Conservation (phyloP, 495 filamentous ascomycete genomes). For the Aspergillus egyptiacus region DNA sequence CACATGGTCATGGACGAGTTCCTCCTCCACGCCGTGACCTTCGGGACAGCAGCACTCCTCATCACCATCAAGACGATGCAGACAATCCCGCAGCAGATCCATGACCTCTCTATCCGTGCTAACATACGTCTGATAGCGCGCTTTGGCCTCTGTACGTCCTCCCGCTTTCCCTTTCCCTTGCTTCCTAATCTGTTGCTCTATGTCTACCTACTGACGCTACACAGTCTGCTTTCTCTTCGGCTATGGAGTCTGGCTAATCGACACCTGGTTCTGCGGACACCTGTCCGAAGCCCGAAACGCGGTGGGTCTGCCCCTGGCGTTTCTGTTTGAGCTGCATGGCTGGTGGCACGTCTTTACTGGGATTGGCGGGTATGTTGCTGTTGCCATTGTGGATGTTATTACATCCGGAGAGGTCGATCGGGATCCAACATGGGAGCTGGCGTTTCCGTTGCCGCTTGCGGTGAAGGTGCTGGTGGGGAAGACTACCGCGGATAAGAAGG, state of each 20-base stretch:
- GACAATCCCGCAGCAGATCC: conserved; percentile 20
- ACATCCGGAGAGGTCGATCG: conserved; percentile 20
- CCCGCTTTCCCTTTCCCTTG: background rate
- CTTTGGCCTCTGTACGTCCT: conserved; percentile 24
- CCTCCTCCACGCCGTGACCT: conserved; percentile 23
- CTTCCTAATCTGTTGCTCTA: background rate
- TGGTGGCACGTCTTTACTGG: conserved; percentile 35
- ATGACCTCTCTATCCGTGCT: conserved; percentile 11
- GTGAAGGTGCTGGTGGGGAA: background rate
- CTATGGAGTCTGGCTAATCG: conserved; percentile 28
- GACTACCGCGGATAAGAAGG: background rate
- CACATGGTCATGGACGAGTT: conserved; percentile 33
- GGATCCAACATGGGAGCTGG: conserved; percentile 14
- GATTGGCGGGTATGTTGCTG: conserved; percentile 29
- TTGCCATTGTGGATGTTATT: conserved; percentile 26
- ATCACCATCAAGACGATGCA: conserved; percentile 20
- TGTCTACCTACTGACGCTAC: no score
- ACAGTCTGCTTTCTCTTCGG: conserved; percentile 27
- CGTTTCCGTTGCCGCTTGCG: background rate
- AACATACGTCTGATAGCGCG: conserved; percentile 15
- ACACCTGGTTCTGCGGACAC: conserved; percentile 19
- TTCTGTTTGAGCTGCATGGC: conserved; percentile 29
- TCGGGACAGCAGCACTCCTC: conserved; percentile 22
- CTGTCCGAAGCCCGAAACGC: conserved; percentile 14
- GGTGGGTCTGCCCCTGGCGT: conserved; percentile 26